These are phyloP conservation scores for Tieghemiomyces parasiticus DNA, from an alignment of 192 early-diverging fungal genomes.

Conservation along the genomic window DNA sequence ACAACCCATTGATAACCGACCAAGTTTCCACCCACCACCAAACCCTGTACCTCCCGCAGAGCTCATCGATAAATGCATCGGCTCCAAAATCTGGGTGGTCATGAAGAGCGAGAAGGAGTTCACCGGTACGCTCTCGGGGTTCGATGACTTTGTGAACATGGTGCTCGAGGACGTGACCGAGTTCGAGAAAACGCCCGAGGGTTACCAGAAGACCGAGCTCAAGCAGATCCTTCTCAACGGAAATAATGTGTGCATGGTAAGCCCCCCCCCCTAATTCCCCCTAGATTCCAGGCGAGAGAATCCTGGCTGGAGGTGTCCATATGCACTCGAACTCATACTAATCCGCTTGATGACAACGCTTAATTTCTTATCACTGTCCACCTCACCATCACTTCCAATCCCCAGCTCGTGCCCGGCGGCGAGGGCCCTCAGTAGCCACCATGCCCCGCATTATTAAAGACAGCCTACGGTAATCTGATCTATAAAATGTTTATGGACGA, in stretches of 20 bases:
- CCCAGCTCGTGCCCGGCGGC: too few relatives aligned
- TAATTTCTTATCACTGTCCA: too few relatives aligned
- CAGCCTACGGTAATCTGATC: too few relatives aligned
- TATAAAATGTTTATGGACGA: too few relatives aligned
- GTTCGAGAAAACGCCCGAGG: conserved; percentile 55
- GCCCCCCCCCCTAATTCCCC: too few relatives aligned
- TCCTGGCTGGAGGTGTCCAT: too few relatives aligned
- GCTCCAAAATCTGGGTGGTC: conserved; percentile 91
- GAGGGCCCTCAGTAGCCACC: too few relatives aligned
- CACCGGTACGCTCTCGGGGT: conserved; percentile 86
- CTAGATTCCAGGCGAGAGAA: too few relatives aligned
- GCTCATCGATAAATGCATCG: conserved; percentile 96
- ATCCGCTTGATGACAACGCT: too few relatives aligned
- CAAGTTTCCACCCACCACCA: not conserved
- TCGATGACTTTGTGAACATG: conserved; percentile 99
- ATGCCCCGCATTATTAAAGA: too few relatives aligned
- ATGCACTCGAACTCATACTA: too few relatives aligned
- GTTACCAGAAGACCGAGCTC: conserved; percentile 55
- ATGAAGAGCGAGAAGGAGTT: conserved; percentile 98
- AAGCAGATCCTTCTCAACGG: conserved; percentile 92
- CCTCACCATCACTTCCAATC: too few relatives aligned
- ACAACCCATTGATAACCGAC: not conserved
- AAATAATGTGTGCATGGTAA: conserved; percentile 92
- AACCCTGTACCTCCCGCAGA: conserved; percentile 32
- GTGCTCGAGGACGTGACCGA: conserved; percentile 95